Evolutionary conservation across 2,329 filamentous ascomycete genomes (phyloP), one percentile per base, ranked within the genome.

Genomic region (Thielaviopsis euricoi): DNA sequence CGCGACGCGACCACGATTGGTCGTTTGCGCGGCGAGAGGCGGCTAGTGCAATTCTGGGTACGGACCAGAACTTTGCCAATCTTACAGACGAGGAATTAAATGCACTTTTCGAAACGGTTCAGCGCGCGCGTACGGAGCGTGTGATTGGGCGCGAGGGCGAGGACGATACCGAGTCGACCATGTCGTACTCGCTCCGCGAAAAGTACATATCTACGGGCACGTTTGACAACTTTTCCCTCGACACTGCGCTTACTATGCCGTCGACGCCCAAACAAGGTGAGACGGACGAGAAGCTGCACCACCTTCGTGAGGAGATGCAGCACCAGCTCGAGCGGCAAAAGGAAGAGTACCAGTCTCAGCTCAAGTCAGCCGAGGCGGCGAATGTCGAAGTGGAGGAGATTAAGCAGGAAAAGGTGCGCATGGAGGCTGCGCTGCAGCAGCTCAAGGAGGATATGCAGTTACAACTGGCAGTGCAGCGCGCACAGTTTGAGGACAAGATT

Each of bases 151-250:
- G 89, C 22, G 89, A 91, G 61, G 85, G 85, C 48, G 87, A 91
- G 58, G 91, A 96, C 58, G 93, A 97, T 67, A 82, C 84, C 57
- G 93, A 98, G 63, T 96, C 91, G 0, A 81, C 86, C 53, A 86
- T 84, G 26, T 96, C 91, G 0, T 96, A 90, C 66, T 85, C 89
- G 1, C 76, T 90, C 29, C 80, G 93, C 55, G 93, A 98, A 65
- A 97, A 97, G 67, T 97, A 97, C 70, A 81, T 95, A 73, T 96
- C 90, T 2, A 93, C 86, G 58, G 91, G 91, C 1, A 96, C 91
- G 0, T 78, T 97, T 56, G 93, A 98, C 71, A 96, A 95, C 67
- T 93, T 96, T 66, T 97, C 91, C 1, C 76, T 98, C 17, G 93
- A 98, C 67, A 98, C 93, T 1, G 86, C 85, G 13, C 76, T 98